phyloP scores from a whole-genome alignment of 2,329 filamentous ascomycete species.

The Stagonosporopsis chrysanthemi region DNA sequence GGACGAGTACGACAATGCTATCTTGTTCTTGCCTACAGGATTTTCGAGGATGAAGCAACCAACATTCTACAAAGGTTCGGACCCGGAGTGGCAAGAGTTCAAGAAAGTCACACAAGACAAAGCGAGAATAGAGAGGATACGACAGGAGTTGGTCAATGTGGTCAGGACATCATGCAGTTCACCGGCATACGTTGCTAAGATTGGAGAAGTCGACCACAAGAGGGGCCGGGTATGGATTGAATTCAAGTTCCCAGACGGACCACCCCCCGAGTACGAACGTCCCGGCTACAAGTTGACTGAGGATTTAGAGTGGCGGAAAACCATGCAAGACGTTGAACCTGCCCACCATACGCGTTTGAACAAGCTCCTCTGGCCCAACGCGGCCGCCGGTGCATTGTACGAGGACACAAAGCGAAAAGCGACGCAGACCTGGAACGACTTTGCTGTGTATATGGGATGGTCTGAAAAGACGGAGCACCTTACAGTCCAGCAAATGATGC shows the following conservation, averaged over 20 bases:
- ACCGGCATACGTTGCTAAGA: conserved; percentile 1
- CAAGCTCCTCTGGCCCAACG: conserved; percentile 32
- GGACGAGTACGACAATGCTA: conserved; percentile 39
- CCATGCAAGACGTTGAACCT: conserved; percentile 39
- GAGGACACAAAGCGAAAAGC: conserved; percentile 33
- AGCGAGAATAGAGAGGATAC: conserved; percentile 49
- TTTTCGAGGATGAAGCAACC: conserved; percentile 50
- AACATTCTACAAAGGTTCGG: conserved; percentile 58
- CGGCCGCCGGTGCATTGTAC: conserved; percentile 34
- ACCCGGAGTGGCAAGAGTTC: conserved; percentile 63
- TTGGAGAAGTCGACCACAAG: conserved; percentile 52
- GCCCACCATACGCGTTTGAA: conserved; percentile 49
- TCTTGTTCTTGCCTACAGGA: conserved; percentile 59
- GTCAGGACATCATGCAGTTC: conserved; percentile 37
- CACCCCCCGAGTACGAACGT: conserved; percentile 58
- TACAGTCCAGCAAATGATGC: conserved; percentile 21
- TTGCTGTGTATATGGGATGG: conserved; percentile 38
- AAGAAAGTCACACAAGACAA: conserved; percentile 55
- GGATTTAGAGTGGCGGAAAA: conserved; percentile 46
- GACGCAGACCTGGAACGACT: conserved; percentile 30
- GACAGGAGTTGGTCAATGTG: conserved; percentile 48
- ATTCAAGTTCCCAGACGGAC: conserved; percentile 57
- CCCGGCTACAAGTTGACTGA: conserved; percentile 54
- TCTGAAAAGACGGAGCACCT: conserved; percentile 24
- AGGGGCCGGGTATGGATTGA: conserved; percentile 58